phyloP scores from a whole-genome alignment of 2,329 filamentous ascomycete species.

The Alternaria ethzedia region DNA sequence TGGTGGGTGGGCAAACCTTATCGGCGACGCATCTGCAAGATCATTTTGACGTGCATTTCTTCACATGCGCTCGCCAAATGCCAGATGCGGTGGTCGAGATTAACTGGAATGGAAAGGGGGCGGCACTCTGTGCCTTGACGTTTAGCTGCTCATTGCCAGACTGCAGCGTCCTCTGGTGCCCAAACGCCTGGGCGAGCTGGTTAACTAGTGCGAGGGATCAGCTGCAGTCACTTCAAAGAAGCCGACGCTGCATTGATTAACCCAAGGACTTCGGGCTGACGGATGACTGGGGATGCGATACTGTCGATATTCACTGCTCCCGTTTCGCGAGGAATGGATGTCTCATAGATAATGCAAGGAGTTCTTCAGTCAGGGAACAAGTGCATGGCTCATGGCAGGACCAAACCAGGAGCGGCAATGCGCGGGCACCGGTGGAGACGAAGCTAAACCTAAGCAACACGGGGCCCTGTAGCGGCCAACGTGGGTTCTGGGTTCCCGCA shows the following conservation, averaged over 20 bases:
- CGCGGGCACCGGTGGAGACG: background rate
- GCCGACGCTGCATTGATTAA: background rate
- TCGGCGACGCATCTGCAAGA: background rate
- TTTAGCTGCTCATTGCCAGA: background rate
- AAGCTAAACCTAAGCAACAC: background rate
- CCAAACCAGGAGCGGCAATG: slow-evolving; percentile 2
- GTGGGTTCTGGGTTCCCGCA: slow-evolving; percentile 17
- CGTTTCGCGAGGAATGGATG: background rate
- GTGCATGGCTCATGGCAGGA: background rate
- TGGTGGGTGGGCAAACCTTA: background rate
- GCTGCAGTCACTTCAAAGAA: slow-evolving; percentile 1
- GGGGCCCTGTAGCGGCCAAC: slow-evolving; percentile 7
- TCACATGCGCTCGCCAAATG: background rate
- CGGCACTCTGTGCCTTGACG: background rate
- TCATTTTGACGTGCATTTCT: background rate
- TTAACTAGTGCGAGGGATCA: slow-evolving; percentile 1
- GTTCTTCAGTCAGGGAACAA: background rate
- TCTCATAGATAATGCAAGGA: background rate
- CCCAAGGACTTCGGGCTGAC: background rate
- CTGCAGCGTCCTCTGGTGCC: background rate
- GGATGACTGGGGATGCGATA: background rate
- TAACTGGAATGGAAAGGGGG: background rate
- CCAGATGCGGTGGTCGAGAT: background rate
- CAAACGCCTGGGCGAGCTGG: background rate
- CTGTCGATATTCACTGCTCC: background rate